Percentiles rank a stretch among this genome's conserved stretches.
Conservation (phyloP, 2,329 filamentous ascomycete genomes). For the Parafenestella ontariensis region DNA sequence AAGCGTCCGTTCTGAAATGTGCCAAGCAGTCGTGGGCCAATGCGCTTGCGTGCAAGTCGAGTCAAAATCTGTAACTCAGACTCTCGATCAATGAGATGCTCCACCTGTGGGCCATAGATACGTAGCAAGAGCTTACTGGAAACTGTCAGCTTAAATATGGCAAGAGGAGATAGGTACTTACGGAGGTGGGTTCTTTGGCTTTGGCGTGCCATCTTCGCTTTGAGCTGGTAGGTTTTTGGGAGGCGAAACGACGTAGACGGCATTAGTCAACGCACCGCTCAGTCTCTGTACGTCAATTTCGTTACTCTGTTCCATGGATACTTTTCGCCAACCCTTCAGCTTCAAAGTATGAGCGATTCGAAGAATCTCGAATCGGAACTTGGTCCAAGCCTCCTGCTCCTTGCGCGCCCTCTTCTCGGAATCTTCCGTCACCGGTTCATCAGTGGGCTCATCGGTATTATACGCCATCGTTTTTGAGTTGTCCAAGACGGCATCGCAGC, state of each 20-base stretch:
- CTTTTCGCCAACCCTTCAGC: conserved; percentile 88
- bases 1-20: conserved; percentile 96
- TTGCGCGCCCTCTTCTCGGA: conserved; percentile 60
- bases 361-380: conserved; percentile 91
- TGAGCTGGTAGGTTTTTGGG: conserved; percentile 66
- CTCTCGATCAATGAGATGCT: conserved; percentile 93
- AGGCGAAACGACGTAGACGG: conserved; percentile 91
- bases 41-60: conserved; percentile 87
- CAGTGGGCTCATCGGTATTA: conserved; percentile 63
- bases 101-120: conserved; percentile 93
- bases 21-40: conserved; percentile 87
- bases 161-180: conserved; percentile 48
- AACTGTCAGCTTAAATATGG: conserved; percentile 15
- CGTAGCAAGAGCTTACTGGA: conserved; percentile 81
- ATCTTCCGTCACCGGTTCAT: conserved; percentile 53
- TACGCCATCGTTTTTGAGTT: conserved; percentile 90
- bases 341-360: conserved; percentile 86
- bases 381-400: conserved; percentile 79
- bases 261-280: conserved; percentile 93
- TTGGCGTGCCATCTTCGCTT: conserved; percentile 43
- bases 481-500: conserved; percentile 83
- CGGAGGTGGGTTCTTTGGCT: conserved; percentile 59
- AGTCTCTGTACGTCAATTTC: conserved; percentile 75
- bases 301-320: conserved; percentile 74
- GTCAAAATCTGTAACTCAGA: conserved; percentile 86